These are phyloP conservation scores for Ceratocystis lukuohia DNA, from an alignment of 2,329 filamentous ascomycete genomes.

Conservation along the genomic window DNA sequence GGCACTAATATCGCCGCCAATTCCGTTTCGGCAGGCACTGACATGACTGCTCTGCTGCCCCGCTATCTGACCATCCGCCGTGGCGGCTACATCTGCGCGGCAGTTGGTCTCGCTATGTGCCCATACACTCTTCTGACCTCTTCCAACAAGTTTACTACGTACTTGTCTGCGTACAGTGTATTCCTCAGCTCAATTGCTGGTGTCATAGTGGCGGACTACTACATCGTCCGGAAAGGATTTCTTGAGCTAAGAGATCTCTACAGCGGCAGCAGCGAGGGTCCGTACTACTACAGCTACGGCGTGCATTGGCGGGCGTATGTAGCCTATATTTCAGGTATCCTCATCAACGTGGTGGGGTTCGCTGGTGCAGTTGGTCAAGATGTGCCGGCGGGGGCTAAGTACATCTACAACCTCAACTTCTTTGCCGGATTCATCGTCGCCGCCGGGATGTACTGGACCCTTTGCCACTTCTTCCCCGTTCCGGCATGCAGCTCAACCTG, in stretches of 20 bases:
- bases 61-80: conserved; percentile 74
- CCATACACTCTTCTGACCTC: conserved; percentile 66
- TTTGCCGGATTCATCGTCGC: conserved; percentile 72
- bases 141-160: conserved; percentile 78
- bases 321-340: conserved; percentile 69
- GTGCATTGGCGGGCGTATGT: conserved; percentile 73
- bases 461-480: conserved; percentile 58
- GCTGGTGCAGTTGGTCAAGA: conserved; percentile 59
- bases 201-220: conserved; percentile 85
- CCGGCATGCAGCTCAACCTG: conserved; percentile 61
- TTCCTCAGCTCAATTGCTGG: conserved; percentile 89
- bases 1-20: conserved; percentile 84
- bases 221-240: conserved; percentile 69
- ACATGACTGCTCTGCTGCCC: conserved; percentile 67
- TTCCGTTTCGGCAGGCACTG: conserved; percentile 68
- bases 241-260: conserved; percentile 68
- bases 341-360: conserved; percentile 87
- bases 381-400: conserved; percentile 66
- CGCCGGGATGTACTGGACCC: conserved; percentile 48
- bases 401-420: conserved; percentile 86
- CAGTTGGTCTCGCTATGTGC: conserved; percentile 70
- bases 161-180: conserved; percentile 81
- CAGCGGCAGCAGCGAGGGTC: conserved; percentile 49
- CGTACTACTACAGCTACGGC: conserved; percentile 62
- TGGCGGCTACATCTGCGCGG: conserved; percentile 73